Evolutionary conservation across 208 protist species (phyloP).

Genomic region (Trypanosoma scelopori): DNA sequence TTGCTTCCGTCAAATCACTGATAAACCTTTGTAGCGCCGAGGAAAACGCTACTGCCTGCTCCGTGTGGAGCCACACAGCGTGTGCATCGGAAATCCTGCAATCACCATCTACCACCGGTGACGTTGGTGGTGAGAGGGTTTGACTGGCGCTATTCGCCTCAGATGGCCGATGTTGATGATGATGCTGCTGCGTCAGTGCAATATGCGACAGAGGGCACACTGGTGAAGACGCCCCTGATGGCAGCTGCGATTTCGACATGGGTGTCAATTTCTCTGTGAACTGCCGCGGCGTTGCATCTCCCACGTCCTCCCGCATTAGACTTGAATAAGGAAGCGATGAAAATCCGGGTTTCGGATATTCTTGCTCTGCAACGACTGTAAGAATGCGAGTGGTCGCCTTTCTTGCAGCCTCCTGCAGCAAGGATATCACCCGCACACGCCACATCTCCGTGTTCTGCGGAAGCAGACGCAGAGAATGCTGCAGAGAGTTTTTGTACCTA

Average conservation of each 20-base stretch:
- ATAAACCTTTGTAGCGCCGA: slow-evolving; percentile 20
- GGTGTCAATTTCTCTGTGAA: background rate
- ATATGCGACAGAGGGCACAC: background rate
- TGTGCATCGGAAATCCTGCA: background rate
- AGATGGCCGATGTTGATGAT: background rate
- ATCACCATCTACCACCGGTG: slow-evolving; percentile 3
- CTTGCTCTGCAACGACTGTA: slow-evolving; percentile 11
- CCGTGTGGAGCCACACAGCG: slow-evolving; percentile 1
- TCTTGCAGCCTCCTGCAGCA: slow-evolving; percentile 5
- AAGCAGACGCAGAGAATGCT: slow-evolving; percentile 11
- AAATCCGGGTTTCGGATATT: background rate
- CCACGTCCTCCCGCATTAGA: background rate
- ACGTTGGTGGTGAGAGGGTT: slow-evolving; percentile 11
- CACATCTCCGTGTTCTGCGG: slow-evolving; percentile 1
- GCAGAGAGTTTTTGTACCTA: slow-evolving; percentile 4
- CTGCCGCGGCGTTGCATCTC: background rate
- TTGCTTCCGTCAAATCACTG: slow-evolving; percentile 13
- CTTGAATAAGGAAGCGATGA: background rate
- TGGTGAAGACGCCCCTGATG: background rate
- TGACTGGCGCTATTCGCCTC: background rate
- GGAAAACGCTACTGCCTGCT: slow-evolving; percentile 8
- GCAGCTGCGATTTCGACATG: background rate
- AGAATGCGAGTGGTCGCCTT: slow-evolving; percentile 12
- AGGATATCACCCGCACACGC: background rate
- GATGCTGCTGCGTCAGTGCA: too few species aligned